Conservation (phyloP, 1,139 yeast genomes). For the Blastobotrys raffinosifermentans region DNA sequence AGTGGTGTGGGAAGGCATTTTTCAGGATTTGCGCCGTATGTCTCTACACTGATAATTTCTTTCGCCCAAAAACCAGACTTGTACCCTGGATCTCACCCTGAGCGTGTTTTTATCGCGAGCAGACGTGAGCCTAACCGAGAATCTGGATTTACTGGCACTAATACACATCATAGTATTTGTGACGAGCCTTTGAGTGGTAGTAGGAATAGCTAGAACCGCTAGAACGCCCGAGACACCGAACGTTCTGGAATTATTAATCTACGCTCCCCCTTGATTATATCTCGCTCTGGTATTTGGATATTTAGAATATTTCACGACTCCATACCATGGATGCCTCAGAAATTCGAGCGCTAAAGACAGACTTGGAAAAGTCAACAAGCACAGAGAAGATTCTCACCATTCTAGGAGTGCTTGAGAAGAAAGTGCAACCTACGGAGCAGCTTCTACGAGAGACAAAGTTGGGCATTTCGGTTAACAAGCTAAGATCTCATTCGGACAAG, state of each 20-base stretch:
- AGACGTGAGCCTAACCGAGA: no score
- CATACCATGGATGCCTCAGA: conserved; percentile 51
- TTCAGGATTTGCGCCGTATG: no score
- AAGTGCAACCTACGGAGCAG: conserved; percentile 79
- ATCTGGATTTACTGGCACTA: no score
- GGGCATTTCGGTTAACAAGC: conserved; percentile 94
- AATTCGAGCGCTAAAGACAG: conserved; percentile 61
- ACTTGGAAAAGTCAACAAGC: conserved; percentile 68
- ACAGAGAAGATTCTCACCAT: conserved; percentile 63
- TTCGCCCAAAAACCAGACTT: no score
- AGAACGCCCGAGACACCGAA: not conserved
- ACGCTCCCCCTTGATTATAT: no score
- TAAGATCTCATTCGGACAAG: conserved; percentile 59
- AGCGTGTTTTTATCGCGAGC: no score
- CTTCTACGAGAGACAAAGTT: conserved; percentile 88
- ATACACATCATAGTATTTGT: no score
- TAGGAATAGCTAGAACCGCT: not conserved
- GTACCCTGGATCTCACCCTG: no score
- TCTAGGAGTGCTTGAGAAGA: conserved; percentile 59
- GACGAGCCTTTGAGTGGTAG: no score
- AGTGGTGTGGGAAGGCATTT: no score
- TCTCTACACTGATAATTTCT: no score
- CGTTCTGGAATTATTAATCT: no score
- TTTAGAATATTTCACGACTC: not conserved
- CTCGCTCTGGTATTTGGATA: not conserved